Base-by-base conservation (phyloP, 495 filamentous ascomycete genomes). In the Aspergillus bridgeri region DNA sequence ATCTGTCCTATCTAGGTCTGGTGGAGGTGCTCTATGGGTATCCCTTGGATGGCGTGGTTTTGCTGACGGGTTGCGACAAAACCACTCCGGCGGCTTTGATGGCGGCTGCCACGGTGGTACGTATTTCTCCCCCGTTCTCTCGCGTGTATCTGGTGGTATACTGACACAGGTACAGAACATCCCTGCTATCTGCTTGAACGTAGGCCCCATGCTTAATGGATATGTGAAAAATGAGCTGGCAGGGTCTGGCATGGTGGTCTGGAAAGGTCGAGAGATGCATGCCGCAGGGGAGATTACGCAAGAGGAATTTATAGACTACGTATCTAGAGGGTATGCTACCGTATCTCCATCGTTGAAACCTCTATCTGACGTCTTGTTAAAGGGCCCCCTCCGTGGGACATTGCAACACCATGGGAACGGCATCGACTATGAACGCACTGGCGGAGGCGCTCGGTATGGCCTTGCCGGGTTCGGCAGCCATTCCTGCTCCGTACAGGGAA, bases 41-140 rank as follows among this genome's bases (percentile, higher is more conserved):
- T 63, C 78, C 78, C 2, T 68, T 83, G 52, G 80, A 83, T 60
- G 80, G 79, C 9, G 79, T 83, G 19, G 79, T 83, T 17, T 60
- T 83, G 25, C 69, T 83, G 58, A 82, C 81, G 0, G 81, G 81
- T n/a, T 83, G 81, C 67, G 81, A 83, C 57, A 83, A 83, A 67
- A 83, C 79, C 7, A 82, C 79, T 0, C 81, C 81, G 24, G 81
- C 79, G 21, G 76, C 71, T 55, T 66, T 83, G 51, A 83, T 83
- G 79, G 79, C 81, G n/a, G 79, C 78, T 20, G 79, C 77, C 50
- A 81, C 79, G n/a, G 72, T 83, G 59, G 76, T 79, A 55, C 33
- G 76, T 72, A 42, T 3, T 13, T 56, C n/a, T n/a, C 2, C n/a
- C 11, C 19, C 21, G 50, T 19, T 53, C 49, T 9, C 11, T 42